Evolutionary conservation across 164 flowering plant genomes (phyloP), one percentile per base, ranked within the genome.

Genomic region (Amborella trichopoda): DNA sequence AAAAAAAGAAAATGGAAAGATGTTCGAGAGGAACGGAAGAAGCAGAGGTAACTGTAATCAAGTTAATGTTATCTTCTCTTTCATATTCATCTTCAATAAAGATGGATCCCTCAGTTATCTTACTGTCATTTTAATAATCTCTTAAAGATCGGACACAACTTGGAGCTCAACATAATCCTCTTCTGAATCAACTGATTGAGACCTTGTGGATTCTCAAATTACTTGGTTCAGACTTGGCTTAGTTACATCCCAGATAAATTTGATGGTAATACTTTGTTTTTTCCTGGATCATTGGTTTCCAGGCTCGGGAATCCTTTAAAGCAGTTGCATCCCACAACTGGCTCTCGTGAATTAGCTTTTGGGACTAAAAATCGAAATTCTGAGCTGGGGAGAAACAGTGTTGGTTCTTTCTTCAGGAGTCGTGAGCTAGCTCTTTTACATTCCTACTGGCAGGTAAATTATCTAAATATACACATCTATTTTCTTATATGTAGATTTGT

Each of bases 1-100:
- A 82, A 70, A 68, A 93, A 93, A 66, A 71, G 94, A 60, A 93
- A 83, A 56, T 93, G 99, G 99, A 93, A 71, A 67, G 69, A 66
- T 42, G 57, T 56, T 42, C 68, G 79, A 17, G 96, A 85, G 34
- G 77, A 50, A 66, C 73, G 81, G 63, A 93, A 93, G 66, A 74
- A 66, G 47, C 86, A 66, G 69, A 79, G 87, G 99, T 87, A 70
- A 22, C n/a, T n/a, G n/a, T n/a, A n/a, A n/a, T n/a, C n/a, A n/a
- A n/a, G n/a, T n/a, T n/a, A n/a, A n/a, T n/a, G n/a, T n/a, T n/a
- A n/a, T n/a, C n/a, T n/a, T n/a, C n/a, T n/a, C n/a, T n/a, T n/a
- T n/a, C n/a, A n/a, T n/a, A n/a, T n/a, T n/a, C n/a, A n/a, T n/a
- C n/a, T n/a, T n/a, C n/a, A n/a, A n/a, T n/a, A n/a, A n/a, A n/a